phyloP scores from a whole-genome alignment of 768 basidiomycete genomes.

The Podaxis sp. region DNA sequence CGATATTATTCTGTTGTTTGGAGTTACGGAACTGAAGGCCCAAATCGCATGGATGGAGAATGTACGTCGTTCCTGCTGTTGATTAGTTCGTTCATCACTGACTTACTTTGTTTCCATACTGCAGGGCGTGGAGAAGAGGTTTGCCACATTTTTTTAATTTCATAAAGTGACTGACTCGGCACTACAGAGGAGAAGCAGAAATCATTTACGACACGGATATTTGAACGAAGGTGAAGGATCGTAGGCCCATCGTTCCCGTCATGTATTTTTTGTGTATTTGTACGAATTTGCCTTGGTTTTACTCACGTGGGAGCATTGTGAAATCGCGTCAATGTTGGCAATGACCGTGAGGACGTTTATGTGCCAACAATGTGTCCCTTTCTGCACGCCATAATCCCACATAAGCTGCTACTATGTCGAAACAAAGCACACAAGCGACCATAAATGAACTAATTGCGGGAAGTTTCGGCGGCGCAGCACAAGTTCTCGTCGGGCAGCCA shows the following conservation, averaged over 20 bases:
- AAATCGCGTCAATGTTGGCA: conserved; percentile 25
- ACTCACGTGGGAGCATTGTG: neutral
- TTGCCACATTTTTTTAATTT: neutral
- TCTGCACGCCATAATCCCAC: neutral
- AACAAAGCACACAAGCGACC: conserved; percentile 43
- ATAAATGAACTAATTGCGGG: conserved; percentile 85
- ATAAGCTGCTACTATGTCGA: conserved; percentile 15
- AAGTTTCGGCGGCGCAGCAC: conserved; percentile 89
- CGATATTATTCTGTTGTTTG: conserved; percentile 49
- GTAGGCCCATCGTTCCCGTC: conserved; percentile 17
- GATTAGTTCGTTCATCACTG: conserved; percentile 2
- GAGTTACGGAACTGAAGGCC: conserved; percentile 51
- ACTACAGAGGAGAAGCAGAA: neutral
- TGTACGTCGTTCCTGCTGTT: conserved; percentile 23
- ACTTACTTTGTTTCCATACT: neutral
- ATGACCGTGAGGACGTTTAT: conserved; percentile 6
- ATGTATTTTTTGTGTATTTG: conserved; percentile 2
- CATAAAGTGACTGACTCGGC: neutral
- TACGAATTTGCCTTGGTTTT: neutral
- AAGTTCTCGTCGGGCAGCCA: conserved; percentile 93
- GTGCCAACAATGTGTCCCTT: conserved; percentile 7
- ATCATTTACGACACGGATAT: neutral
- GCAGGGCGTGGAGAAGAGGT: conserved; percentile 38
- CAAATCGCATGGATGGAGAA: conserved; percentile 51
- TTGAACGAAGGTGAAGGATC: neutral